Evolutionary conservation across 2,329 filamentous ascomycete genomes (phyloP).

Genomic region (Hymenoscyphus linearis): DNA sequence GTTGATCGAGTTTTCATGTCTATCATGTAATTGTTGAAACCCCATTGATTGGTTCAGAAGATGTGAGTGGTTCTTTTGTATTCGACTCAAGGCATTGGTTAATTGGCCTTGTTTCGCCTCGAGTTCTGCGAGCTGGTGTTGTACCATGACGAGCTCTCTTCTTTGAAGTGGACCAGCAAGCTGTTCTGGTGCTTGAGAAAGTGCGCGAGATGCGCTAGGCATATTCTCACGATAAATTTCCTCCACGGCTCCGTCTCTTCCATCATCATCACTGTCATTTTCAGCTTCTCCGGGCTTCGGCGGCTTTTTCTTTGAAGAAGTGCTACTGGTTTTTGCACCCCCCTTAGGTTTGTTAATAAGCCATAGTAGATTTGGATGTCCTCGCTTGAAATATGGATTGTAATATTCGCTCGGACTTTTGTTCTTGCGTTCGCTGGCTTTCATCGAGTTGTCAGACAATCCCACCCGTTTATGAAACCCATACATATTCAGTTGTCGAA

Average conservation of each 20-base stretch:
- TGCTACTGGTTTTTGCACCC: constrained; percentile 32
- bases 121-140: constrained; percentile 74
- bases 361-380: constrained; percentile 89
- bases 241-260: constrained; percentile 36
- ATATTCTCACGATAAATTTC: constrained; percentile 38
- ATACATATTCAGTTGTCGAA: constrained; percentile 65
- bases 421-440: constrained; percentile 92
- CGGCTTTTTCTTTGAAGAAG: constrained; percentile 43
- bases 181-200: constrained; percentile 30
- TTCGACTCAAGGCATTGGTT: constrained; percentile 70
- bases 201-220: constrained; percentile 34
- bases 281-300: constrained; percentile 60
- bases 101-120: constrained; percentile 85
- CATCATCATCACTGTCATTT: constrained; percentile 66
- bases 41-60: constrained; percentile 82
- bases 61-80: constrained; percentile 81
- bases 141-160: constrained; percentile 72
- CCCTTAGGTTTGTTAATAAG: constrained; percentile 93
- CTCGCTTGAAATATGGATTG: constrained; percentile 92
- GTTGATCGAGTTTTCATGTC: constrained; percentile 98
- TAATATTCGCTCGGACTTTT: constrained; percentile 98
- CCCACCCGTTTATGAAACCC: constrained; percentile 69
- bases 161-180: constrained; percentile 45
- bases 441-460: constrained; percentile 94
- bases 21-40: constrained; percentile 86